Evolutionary conservation across 2,329 filamentous ascomycete species (phyloP), one percentile per base, ranked within the genome.

Genomic region (Aphanocladium album): DNA sequence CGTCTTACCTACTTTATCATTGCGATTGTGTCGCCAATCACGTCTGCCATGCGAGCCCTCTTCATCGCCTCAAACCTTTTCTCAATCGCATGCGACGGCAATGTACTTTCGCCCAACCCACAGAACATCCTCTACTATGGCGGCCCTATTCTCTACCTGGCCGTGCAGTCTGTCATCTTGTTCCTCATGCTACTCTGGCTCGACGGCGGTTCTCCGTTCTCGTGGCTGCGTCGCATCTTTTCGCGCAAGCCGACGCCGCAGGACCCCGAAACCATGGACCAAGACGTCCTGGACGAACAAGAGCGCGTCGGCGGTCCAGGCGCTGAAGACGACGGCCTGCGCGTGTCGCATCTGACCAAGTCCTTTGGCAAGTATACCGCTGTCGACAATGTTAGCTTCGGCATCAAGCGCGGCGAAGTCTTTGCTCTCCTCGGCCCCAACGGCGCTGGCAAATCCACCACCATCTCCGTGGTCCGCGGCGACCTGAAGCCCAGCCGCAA

Each of bases 401-500:
- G 89, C 19, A 88, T 97, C 35, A 83, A 84, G 17, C 85, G 84
- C 53, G 89, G 90, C 54, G 89, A 96, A 71, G 89, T 96, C 1
- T 96, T 96, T 74, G 92, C 92, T 0, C 81, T 97, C 0, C 82
- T 98, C 1, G 93, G 93, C 0, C 92, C 93, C 17, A 96, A 96
- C 69, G 92, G 93, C 25, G 93, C 93, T 1, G 93, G 93, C 61
- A 97, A 97, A 69, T 91, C 88, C 0, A 96, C 92, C 0, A 96
- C 89, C 0, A 96, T 97, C 67, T 91, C 88, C 1, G 79, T 96
- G 47, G 91, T 98, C 65, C 85, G 93, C 63, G 93, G 93, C n/a
- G 93, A 97, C 68, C 82, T 93, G 30, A 85, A 86, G 56, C 91
- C 92, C 0, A 86, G 83, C 53, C 76, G 76, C 59, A 83, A 85